Percentiles rank a stretch among this genome's conserved stretches.
Evolutionary conservation across 805 yeast genomes (phyloP).

Genomic region (Kazachstania africana): DNA sequence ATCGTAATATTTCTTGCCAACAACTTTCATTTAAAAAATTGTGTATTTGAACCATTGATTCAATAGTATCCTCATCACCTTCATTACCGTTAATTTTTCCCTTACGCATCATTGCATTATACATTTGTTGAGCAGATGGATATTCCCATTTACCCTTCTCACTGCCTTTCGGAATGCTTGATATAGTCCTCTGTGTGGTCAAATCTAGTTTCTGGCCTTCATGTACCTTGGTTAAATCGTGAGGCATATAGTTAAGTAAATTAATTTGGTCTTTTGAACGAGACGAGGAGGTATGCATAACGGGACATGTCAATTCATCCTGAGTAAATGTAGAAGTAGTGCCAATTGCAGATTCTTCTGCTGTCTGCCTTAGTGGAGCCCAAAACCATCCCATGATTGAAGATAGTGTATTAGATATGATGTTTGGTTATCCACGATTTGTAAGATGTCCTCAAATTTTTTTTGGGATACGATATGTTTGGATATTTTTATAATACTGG

Average conservation of each 20-base stretch:
- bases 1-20: conserved; percentile 84
- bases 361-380: conserved; percentile 37
- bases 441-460: too few species aligned
- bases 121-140: conserved; percentile 98
- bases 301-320: conserved; percentile 30
- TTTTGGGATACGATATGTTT: too few species aligned
- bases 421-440: neutral
- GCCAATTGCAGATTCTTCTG: neutral
- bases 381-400: conserved; percentile 90
- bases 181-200: conserved; percentile 74
- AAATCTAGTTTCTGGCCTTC: conserved; percentile 73
- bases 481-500: too few species aligned
- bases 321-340: conserved; percentile 14
- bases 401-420: too few species aligned
- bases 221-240: conserved; percentile 42
- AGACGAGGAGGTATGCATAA: conserved; percentile 19
- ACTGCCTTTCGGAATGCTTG: conserved; percentile 78
- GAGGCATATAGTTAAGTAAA: conserved; percentile 87
- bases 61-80: conserved; percentile 91
- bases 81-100: conserved; percentile 65
- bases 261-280: conserved; percentile 29
- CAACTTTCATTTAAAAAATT: conserved; percentile 95
- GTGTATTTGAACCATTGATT: conserved; percentile 93
- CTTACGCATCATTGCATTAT: conserved; percentile 91
- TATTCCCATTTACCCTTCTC: conserved; percentile 89